Base-by-base conservation (phyloP, 2,329 filamentous ascomycete species). In the Cladophialophora chaetospira region DNA sequence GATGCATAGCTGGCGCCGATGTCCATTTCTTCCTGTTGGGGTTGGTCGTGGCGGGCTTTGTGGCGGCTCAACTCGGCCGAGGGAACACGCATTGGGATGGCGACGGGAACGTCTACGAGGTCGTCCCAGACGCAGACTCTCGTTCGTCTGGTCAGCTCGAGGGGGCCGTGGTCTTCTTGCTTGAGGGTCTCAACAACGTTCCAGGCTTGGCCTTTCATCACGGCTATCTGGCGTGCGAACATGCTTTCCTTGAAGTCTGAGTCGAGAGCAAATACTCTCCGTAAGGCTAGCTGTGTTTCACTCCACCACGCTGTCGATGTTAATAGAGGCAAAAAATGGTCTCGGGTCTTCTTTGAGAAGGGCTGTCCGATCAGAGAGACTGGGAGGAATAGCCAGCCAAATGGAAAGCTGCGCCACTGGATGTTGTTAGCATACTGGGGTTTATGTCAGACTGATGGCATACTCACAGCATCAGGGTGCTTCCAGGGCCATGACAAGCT, bases 191-290 rank as follows among this genome's bases (percentile, higher is more conserved):
- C 94, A 3, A 99, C 94, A 0, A 99, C 94, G 70, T 99, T 99
- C 91, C 94, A 99, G 0, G 94, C 94, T 71, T 99, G 94, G 9
- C 94, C 94, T 74, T 99, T 99, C 91, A 99, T 96, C 57, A 99
- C 94, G 1, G 94, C 93, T 60, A 99, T 95, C 70, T 99, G 94
- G 64, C 90, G 86, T n/a, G 91, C 91, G 75, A 96, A 99, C 94
- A 99, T 99, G 73, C 90, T 88, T 75, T 99, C 94, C 71, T 97
- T 91, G 73, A 99, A 99, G 73, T 99, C 94, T 2, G 88, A 86
- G 72, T 99, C 94, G 70, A 95, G 85, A 64, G 90, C 87, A 71
- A 99, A 99, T 43, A 97, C 87, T 60, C 85, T 83, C 52, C 94
- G 89, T 35, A 99, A 78, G 19, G 91, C 89, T 58, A 90, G 78